Evolutionary conservation across 805 yeast species (phyloP).

Genomic region (Teunomyces atbi): DNA sequence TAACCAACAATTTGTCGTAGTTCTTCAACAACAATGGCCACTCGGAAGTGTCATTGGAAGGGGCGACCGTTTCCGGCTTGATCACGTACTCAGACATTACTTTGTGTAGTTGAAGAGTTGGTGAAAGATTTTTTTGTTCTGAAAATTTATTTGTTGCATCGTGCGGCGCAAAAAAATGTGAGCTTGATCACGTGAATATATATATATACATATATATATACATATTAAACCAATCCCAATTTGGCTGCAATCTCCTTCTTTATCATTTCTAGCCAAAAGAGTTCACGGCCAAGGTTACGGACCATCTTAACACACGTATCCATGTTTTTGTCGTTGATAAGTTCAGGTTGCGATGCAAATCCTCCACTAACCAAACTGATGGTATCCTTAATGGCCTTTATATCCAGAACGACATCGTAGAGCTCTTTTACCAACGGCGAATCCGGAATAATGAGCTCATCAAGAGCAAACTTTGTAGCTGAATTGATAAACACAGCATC

Average conservation of each 20-base stretch:
- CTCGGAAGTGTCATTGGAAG: conserved; percentile 82
- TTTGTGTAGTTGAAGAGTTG: conserved; percentile 7
- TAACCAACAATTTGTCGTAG: conserved; percentile 89
- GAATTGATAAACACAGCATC: conserved; percentile 15
- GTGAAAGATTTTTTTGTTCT: neutral
- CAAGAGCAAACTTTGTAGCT: conserved; percentile 20
- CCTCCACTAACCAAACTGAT: conserved; percentile 55
- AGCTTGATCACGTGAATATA: neutral
- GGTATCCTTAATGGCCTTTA: conserved; percentile 71
- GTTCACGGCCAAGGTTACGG: conserved; percentile 37
- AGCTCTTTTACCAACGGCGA: conserved; percentile 49
- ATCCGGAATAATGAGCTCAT: conserved; percentile 39
- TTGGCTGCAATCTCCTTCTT: conserved; percentile 29
- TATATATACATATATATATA: neutral
- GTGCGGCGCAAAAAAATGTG: conserved; percentile 24
- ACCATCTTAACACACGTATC: conserved; percentile 36
- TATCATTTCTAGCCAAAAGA: conserved; percentile 41
- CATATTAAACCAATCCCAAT: conserved; percentile 15
- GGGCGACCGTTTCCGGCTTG: conserved; percentile 81
- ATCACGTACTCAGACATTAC: conserved; percentile 69
- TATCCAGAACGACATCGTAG: conserved; percentile 61
- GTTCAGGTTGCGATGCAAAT: conserved; percentile 30
- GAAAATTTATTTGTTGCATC: conserved; percentile 17
- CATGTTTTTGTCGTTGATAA: conserved; percentile 31
- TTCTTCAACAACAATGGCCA: conserved; percentile 96